phyloP scores from a whole-genome alignment of 1,139 yeast genomes.

The Scheffersomyces lignicola region DNA sequence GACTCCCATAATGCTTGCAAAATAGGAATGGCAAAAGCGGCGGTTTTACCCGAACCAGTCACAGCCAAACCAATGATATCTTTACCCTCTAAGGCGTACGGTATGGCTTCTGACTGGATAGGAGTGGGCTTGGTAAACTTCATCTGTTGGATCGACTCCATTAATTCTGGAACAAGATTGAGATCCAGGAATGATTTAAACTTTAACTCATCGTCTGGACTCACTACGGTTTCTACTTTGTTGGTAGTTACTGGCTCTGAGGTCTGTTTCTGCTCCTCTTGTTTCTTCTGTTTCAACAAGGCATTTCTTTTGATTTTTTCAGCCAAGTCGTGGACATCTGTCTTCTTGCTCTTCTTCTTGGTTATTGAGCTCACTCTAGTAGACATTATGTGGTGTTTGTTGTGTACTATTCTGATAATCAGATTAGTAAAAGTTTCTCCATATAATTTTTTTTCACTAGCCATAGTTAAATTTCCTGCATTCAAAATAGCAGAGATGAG shows the following conservation, averaged over 20 bases:
- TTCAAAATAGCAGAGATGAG: no score
- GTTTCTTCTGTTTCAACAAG: slow-evolving; percentile 24
- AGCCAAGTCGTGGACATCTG: slow-evolving; percentile 37
- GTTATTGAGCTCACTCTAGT: slow-evolving; percentile 14
- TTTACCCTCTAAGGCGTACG: slow-evolving; percentile 84
- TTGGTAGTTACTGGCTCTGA: slow-evolving; percentile 13
- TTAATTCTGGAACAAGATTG: slow-evolving; percentile 73
- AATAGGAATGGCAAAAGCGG: slow-evolving; percentile 87
- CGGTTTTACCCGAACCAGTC: slow-evolving; percentile 85
- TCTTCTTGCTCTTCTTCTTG: slow-evolving; percentile 17
- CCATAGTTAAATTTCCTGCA: no score
- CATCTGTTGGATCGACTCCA: slow-evolving; percentile 73
- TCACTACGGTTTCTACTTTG: slow-evolving; percentile 14
- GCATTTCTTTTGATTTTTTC: slow-evolving; percentile 59
- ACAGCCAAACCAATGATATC: slow-evolving; percentile 82
- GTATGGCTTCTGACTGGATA: slow-evolving; percentile 88
- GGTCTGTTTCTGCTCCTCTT: slow-evolving; percentile 15
- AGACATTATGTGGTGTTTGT: slow-evolving; percentile 13
- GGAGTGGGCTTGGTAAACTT: slow-evolving; percentile 79
- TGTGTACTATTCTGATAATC: no score
- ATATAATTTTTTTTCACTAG: no score
- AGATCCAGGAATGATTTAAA: slow-evolving; percentile 50
- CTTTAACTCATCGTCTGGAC: slow-evolving; percentile 26
- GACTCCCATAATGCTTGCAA: slow-evolving; percentile 88
- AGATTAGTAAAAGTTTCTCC: no score